Percentiles rank a stretch among this genome's conserved stretches.
Conservation (phyloP, 2,329 filamentous ascomycete genomes). For the Cladobotryum protrusum region DNA sequence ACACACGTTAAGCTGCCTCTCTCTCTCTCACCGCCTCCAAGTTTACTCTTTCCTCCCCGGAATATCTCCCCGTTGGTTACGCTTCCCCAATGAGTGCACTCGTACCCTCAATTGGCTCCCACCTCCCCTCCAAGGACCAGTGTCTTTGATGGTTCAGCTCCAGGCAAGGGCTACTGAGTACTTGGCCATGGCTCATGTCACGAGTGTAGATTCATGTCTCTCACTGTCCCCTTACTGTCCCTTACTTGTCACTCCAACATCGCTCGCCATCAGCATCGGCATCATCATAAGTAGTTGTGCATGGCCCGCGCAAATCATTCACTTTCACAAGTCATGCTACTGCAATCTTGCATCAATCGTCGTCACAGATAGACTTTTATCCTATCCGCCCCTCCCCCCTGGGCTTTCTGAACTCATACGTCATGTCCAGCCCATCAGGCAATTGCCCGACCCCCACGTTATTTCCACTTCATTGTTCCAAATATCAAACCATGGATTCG, state of each 20-base stretch:
- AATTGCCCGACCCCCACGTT: background rate
- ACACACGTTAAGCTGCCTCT: background rate
- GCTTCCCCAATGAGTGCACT: background rate
- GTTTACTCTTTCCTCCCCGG: background rate
- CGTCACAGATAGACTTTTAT: background rate
- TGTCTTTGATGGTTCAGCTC: slow-evolving; percentile 2
- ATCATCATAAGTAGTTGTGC: slow-evolving; percentile 5
- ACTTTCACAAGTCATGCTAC: too few relatives aligned
- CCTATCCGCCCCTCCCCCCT: background rate
- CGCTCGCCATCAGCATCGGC: too few relatives aligned
- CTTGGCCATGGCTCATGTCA: slow-evolving; percentile 8
- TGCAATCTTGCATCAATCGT: background rate
- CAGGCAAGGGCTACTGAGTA: slow-evolving; percentile 1
- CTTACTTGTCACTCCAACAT: too few relatives aligned
- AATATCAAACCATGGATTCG: slow-evolving; percentile 21
- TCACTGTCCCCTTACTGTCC: background rate
- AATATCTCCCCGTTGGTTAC: slow-evolving; percentile 1
- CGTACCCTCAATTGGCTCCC: too few relatives aligned
- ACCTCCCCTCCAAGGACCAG: background rate
- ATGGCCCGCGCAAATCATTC: background rate
- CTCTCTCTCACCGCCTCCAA: slow-evolving; percentile 3
- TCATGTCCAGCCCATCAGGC: slow-evolving; percentile 1
- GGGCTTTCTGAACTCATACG: background rate
- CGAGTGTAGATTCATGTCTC: slow-evolving; percentile 5
- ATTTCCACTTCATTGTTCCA: background rate